Evolutionary conservation across 306 rosid genomes (phyloP), one percentile per base, ranked within the genome.

Genomic region (Quercus gilva): DNA sequence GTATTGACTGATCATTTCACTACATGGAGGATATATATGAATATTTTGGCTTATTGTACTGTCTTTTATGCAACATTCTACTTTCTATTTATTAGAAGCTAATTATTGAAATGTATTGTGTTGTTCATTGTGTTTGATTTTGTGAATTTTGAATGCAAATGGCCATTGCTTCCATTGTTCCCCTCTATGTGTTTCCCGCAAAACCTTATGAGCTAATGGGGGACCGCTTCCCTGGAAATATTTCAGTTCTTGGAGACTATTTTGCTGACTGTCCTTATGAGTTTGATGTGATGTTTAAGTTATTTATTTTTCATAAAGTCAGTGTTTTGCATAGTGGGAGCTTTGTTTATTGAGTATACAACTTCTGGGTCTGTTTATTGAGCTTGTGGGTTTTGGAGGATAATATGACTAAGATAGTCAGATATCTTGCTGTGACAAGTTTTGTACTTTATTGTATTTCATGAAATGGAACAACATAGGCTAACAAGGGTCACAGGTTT

Each of bases 171-270:
- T 91, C 99, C 68, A 63, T 89, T 74, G 97, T 95, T 81, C 98
- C 91, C 90, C 91, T 95, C 57, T 93, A 86, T 81, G 99, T 95
- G 80, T 95, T 95, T 82, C 91, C 98, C 11, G 91, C 99, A 76
- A 93, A 91, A 88, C 99, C 98, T 74, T 95, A 93, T 74, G 97
- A 91, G 86, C 87, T 90, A 75, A 91, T 95, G 99, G 99, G 99
- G 78, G 99, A 95, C 55, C 79, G 83, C 63, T 83, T 87, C 81
- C 78, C 88, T 23, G 96, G 94, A 80, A 91, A 85, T 69, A 88
- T 95, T 80, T 37, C 41, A 35, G 8, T 35, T 35, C 41, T 35
- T 35, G 41, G 41, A 35, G 7, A 35, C 41, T 35, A 35, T 35
- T 35, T 8, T 35, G 41, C 8, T 5, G 41, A 35, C 41, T 35